Percentiles rank a stretch among this genome's conserved stretches.
These are phyloP conservation scores for Globisporangium radiosum DNA, from an alignment of 352 stramenopile genomes.

Conservation along the genomic window DNA sequence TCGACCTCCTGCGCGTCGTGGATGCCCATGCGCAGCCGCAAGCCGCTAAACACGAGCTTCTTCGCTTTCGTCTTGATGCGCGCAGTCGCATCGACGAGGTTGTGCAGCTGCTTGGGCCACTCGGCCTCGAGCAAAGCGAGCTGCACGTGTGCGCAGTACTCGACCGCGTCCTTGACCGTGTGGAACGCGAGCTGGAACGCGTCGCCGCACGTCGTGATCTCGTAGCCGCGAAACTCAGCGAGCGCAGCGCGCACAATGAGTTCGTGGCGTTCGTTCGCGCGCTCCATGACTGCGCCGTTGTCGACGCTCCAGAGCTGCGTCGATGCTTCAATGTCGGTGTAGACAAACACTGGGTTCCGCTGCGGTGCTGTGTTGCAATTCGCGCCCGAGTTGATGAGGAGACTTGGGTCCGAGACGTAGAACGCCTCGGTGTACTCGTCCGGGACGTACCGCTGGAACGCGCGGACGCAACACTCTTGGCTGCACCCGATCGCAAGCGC, in stretches of 20 bases:
- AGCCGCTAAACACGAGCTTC: conserved; percentile 38
- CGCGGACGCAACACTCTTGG: conserved; percentile 37
- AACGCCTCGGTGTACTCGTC: conserved; percentile 40
- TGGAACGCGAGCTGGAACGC: conserved; percentile 62
- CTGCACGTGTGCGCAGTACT: conserved; percentile 51
- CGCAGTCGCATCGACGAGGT: conserved; percentile 21
- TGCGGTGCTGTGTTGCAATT: conserved; percentile 16
- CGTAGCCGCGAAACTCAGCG: conserved; percentile 36
- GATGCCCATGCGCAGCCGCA: conserved; percentile 54
- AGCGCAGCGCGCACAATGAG: conserved; percentile 35
- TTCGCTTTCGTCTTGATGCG: conserved; percentile 33
- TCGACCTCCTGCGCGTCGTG: conserved; percentile 40
- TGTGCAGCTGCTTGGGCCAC: conserved; percentile 44
- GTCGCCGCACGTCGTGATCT: conserved; percentile 54
- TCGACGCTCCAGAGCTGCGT: conserved; percentile 36
- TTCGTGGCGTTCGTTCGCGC: conserved; percentile 48
- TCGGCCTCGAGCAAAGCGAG: conserved; percentile 27
- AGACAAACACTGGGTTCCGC: conserved; percentile 51
- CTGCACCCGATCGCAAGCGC: conserved; percentile 40
- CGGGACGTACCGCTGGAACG: conserved; percentile 29
- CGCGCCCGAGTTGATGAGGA: conserved; percentile 16
- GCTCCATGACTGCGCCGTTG: conserved; percentile 32
- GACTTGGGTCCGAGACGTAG: conserved; percentile 33
- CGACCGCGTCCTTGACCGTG: conserved; percentile 40
- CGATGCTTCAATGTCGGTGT: conserved; percentile 63